Conservation (phyloP, 1,139 yeast species). For the Pichia sp. region DNA sequence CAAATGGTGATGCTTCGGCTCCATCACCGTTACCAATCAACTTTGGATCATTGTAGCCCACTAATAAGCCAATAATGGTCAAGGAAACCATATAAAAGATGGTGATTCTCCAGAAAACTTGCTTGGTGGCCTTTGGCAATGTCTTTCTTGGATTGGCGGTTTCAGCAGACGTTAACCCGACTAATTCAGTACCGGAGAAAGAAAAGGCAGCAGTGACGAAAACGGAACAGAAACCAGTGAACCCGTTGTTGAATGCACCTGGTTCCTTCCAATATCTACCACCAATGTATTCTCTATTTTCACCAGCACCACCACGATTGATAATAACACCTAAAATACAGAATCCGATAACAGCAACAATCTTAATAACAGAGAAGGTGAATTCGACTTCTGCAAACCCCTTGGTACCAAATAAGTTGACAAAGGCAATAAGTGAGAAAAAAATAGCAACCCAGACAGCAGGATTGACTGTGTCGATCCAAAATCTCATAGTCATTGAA, state of each 20-base stretch:
- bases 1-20: conserved; percentile 67
- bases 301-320: conserved; percentile 59
- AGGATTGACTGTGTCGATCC: conserved; percentile 56
- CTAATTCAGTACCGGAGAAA: conserved; percentile 51
- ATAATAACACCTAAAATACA: conserved; percentile 46
- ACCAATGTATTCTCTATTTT: conserved; percentile 54
- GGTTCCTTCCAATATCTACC: conserved; percentile 56
- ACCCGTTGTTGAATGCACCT: conserved; percentile 55
- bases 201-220: conserved; percentile 54
- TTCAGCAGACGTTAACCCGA: conserved; percentile 48
- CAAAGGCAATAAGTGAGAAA: conserved; percentile 48
- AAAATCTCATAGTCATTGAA: conserved; percentile 59
- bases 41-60: conserved; percentile 52
- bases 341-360: conserved; percentile 39
- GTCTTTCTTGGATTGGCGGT: conserved; percentile 43
- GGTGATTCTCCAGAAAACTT: conserved; percentile 69
- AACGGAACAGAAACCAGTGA: conserved; percentile 47
- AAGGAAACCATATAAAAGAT: conserved; percentile 54
- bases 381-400: conserved; percentile 30
- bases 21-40: conserved; percentile 46
- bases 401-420: conserved; percentile 26
- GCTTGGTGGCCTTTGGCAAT: conserved; percentile 72
- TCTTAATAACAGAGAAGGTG: conserved; percentile 23
- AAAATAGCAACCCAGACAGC: conserved; percentile 65
- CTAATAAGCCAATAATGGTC: conserved; percentile 55